Percentiles rank a stretch among this genome's conserved stretches.
These are phyloP conservation scores for Cercospora sp. DNA, from an alignment of 2,329 filamentous ascomycete species.

Conservation along the genomic window DNA sequence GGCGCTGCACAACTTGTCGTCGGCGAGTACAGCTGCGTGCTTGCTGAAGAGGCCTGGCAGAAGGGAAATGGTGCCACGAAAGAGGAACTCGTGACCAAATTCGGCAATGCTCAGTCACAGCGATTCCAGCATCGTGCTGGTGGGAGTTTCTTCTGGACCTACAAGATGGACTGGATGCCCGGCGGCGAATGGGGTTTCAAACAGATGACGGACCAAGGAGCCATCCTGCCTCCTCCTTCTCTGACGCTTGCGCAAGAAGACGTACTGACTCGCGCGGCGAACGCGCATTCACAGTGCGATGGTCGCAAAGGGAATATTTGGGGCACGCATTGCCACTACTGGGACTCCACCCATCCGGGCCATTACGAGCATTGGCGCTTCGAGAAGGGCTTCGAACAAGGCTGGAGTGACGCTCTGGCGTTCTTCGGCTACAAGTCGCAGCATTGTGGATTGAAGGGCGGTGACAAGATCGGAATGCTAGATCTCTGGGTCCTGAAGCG, in stretches of 20 bases:
- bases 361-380: constrained; percentile 56
- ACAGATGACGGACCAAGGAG: constrained; percentile 51
- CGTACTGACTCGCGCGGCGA: constrained; percentile 41
- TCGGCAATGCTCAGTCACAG: constrained; percentile 52
- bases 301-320: constrained; percentile 43
- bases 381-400: constrained; percentile 57
- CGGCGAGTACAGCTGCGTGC: constrained; percentile 61
- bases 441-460: constrained; percentile 42
- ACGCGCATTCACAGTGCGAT: constrained; percentile 45
- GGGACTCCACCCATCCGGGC: constrained; percentile 50
- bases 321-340: constrained; percentile 52
- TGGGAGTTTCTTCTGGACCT: constrained; percentile 62
- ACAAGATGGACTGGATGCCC: constrained; percentile 63
- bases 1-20: constrained; percentile 56
- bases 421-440: constrained; percentile 53
- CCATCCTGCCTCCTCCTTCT: constrained; percentile 45
- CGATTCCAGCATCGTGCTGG: constrained; percentile 54
- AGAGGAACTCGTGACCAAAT: constrained; percentile 46
- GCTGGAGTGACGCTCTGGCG: constrained; percentile 55
- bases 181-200: constrained; percentile 63
- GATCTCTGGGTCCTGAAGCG: constrained; percentile 62
- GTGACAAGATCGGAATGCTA: constrained; percentile 58
- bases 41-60: constrained; percentile 54
- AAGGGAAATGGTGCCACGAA: constrained; percentile 41
- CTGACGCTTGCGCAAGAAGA: constrained; percentile 43